Evolutionary conservation across 2,329 filamentous ascomycete genomes (phyloP), one percentile per base, ranked within the genome.

Genomic region (Colletotrichum sp.): DNA sequence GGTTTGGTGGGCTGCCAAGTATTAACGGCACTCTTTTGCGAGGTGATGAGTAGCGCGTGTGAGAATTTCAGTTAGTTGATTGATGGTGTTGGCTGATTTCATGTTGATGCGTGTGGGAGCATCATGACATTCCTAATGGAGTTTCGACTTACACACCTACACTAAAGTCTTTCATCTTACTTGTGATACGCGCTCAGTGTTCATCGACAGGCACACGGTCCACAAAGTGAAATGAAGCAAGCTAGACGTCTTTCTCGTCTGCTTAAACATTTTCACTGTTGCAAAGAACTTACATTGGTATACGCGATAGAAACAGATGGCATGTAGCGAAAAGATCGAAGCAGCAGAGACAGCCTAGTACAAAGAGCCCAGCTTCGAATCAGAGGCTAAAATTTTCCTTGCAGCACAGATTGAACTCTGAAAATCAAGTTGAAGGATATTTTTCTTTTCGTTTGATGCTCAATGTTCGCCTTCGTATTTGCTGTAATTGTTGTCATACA

Each of bases 181-280:
- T 7, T 48, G 0, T 2, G 18, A n/a, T n/a, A 12, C 18, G 18
- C 38, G 4, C 0, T 48, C 9, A n/a, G 0, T 48, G 18, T 6
- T 48, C 38, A 4, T 48, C 12, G 0, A 48, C 18, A n/a, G 38
- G 4, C 38, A 48, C 9, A 48, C 38, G 18, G 18, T 48, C 5
- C n/a, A 5, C 18, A n/a, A 12, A 6, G 8, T n/a, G 18, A 2
- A 6, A n/a, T 6, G 3, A 7, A 12, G 38, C 0, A 43, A 43
- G 5, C 5, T n/a, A 1, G 1, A 3, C 0, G n/a, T 48, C 5
- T 7, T 43, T 10, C 38, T 48, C 5, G 9, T n/a, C 38, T 0
- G 3, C 0, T n/a, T 0, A n/a, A n/a, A 0, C 38, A 3, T n/a
- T 0, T n/a, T 48, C 9, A 0, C 18, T 0, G 38, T 48, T 48